Conservation (phyloP, 192 early-diverging fungal species). For the Coemansia sp. region DNA sequence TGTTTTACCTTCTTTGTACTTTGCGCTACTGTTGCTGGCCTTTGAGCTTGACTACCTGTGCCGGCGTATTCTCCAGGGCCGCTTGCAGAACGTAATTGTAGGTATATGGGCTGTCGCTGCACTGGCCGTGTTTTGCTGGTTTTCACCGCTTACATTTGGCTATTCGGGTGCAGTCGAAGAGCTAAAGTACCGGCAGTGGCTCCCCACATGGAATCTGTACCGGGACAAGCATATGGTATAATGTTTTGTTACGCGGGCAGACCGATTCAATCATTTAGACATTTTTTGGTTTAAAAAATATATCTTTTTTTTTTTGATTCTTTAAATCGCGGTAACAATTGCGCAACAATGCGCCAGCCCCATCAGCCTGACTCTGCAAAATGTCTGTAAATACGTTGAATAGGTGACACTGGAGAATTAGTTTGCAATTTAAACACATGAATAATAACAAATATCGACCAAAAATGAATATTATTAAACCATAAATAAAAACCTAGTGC, state of each 20-base stretch:
- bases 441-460: too few species aligned
- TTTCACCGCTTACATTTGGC: conserved; percentile 80
- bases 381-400: too few species aligned
- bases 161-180: conserved; percentile 35
- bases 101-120: conserved; percentile 21
- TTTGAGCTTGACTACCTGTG: conserved; percentile 70
- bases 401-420: too few species aligned
- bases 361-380: not conserved
- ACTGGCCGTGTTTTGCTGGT: conserved; percentile 57
- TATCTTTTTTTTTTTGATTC: not conserved
- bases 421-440: too few species aligned
- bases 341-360: not conserved
- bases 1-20: conserved; percentile 81
- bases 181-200: conserved; percentile 42
- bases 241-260: not conserved
- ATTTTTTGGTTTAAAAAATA: not conserved
- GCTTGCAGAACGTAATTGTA: conserved; percentile 50
- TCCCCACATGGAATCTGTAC: conserved; percentile 37
- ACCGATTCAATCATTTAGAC: not conserved
- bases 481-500: too few species aligned
- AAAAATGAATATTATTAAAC: too few species aligned
- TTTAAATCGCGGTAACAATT: too few species aligned
- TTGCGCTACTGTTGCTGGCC: conserved; percentile 74
- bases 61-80: conserved; percentile 50
- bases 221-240: conserved; percentile 15